A percentile compares a stretch with the other conserved stretches of the same genome.
Evolutionary conservation across 2,329 filamentous ascomycete species (phyloP).

Genomic region (Helotiales sp.): DNA sequence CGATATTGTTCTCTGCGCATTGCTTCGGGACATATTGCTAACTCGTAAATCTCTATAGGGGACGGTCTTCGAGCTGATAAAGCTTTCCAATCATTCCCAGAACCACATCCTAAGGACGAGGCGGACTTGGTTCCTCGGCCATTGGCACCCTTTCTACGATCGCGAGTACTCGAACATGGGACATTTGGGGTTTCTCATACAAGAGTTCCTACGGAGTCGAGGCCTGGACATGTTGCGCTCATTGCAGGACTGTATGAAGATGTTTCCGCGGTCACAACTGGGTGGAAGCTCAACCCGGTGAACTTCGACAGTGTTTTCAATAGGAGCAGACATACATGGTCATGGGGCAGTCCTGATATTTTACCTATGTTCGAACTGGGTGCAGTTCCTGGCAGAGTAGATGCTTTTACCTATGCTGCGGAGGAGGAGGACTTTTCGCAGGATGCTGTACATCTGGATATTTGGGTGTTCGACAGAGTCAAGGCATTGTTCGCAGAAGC

Average conservation of each 20-base stretch:
- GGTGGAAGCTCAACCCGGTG: constrained; percentile 98
- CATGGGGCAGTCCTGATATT: constrained; percentile 98
- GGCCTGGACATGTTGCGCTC: constrained; percentile 92
- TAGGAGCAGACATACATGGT: constrained; percentile 94
- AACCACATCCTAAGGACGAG: constrained; percentile 72
- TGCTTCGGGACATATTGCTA: constrained; percentile 13
- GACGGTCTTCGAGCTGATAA: constrained; percentile 97
- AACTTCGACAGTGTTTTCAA: constrained; percentile 99
- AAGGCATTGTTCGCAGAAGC: constrained; percentile 83
- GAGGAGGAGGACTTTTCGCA: constrained; percentile 90
- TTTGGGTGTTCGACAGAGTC: constrained; percentile 95
- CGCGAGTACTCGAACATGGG: constrained; percentile 81
- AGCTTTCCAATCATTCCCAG: constrained; percentile 89
- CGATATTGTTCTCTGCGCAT: constrained; percentile 21
- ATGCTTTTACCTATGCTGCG: constrained; percentile 79
- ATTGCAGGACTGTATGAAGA: constrained; percentile 98
- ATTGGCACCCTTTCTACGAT: constrained; percentile 88
- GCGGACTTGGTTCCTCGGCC: constrained; percentile 72
- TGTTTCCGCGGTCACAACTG: constrained; percentile 94
- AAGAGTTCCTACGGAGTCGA: constrained; percentile 92
- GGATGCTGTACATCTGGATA: constrained; percentile 78
- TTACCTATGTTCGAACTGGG: constrained; percentile 95
- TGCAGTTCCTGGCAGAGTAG: constrained; percentile 82
- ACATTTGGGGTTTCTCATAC: constrained; percentile 98
- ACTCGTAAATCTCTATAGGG: constrained; percentile 46